These are phyloP conservation scores for Epichloe elymi DNA, from an alignment of 2,329 filamentous ascomycete genomes.

Conservation along the genomic window DNA sequence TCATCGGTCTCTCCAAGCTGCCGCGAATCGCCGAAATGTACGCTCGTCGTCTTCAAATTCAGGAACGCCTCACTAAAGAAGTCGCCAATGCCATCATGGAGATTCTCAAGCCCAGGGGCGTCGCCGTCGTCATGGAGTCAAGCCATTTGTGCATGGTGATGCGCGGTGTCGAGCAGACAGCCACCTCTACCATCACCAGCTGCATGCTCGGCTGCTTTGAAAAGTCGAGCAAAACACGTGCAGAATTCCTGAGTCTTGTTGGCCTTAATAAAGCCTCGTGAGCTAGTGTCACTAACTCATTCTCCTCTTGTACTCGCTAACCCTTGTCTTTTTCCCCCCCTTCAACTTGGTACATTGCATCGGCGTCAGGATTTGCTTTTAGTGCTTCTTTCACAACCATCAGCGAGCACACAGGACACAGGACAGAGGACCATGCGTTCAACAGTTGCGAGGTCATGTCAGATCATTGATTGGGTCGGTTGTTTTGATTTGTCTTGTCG, in stretches of 20 bases:
- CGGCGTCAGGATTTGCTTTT: not conserved
- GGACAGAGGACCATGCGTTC: slow-evolving; percentile 15
- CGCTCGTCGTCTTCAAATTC: slow-evolving; percentile 80
- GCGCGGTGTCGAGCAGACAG: slow-evolving; percentile 92
- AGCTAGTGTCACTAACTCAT: not conserved
- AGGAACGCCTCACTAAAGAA: slow-evolving; percentile 92
- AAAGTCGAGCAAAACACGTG: slow-evolving; percentile 80
- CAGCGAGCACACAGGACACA: not conserved
- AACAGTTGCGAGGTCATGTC: slow-evolving; percentile 10
- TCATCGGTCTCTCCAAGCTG: slow-evolving; percentile 91
- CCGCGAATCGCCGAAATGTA: slow-evolving; percentile 97
- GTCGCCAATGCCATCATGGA: slow-evolving; percentile 90
- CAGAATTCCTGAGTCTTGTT: slow-evolving; percentile 82
- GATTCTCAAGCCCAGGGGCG: slow-evolving; percentile 82
- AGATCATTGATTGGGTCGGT: not conserved
- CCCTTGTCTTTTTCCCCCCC: not conserved
- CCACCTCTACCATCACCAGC: slow-evolving; percentile 79
- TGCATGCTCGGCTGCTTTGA: slow-evolving; percentile 97
- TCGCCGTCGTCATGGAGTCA: slow-evolving; percentile 95
- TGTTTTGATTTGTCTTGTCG: not conserved
- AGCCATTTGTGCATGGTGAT: slow-evolving; percentile 98
- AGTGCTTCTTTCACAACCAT: no score
- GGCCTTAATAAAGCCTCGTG: slow-evolving; percentile 36
- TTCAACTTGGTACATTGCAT: not conserved
- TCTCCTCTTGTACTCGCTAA: not conserved